Conservation (phyloP, 1,284 basidiomycete genomes). For the Naganishia sp. region DNA sequence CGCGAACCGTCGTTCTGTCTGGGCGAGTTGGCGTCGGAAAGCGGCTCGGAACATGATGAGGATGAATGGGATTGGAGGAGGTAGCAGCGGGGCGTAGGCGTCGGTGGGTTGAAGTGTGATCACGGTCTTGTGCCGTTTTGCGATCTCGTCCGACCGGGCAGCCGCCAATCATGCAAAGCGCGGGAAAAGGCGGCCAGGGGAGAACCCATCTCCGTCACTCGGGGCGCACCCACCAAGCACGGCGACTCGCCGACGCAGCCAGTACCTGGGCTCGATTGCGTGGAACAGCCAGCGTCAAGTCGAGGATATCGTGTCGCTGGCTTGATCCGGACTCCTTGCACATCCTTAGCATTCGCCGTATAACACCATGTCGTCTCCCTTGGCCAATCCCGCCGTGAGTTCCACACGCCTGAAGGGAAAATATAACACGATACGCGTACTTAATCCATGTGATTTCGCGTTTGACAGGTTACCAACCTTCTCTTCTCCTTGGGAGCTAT, state of each 20-base stretch:
- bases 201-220: not conserved
- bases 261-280: conserved; percentile 20
- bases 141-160: conserved; percentile 14
- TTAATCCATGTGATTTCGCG: not conserved
- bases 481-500: conserved; percentile 85
- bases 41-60: conserved; percentile 26
- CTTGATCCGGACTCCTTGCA: not conserved
- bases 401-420: not conserved
- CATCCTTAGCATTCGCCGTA: conserved; percentile 9
- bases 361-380: conserved; percentile 33
- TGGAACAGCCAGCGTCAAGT: conserved; percentile 8
- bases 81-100: conserved; percentile 30
- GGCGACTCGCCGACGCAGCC: not conserved
- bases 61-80: conserved; percentile 22
- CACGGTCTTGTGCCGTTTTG: conserved; percentile 2
- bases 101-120: conserved; percentile 2
- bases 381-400: conserved; percentile 48
- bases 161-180: conserved; percentile 12
- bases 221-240: conserved; percentile 6
- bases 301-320: conserved; percentile 12
- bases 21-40: conserved; percentile 29
- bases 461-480: conserved; percentile 62
- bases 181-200: conserved; percentile 2
- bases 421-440: no score
- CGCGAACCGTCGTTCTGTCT: conserved; percentile 32